Percentiles rank a stretch among this genome's conserved stretches.
phyloP scores from a whole-genome alignment of 805 yeast species.

The Candida qinlingensis region DNA sequence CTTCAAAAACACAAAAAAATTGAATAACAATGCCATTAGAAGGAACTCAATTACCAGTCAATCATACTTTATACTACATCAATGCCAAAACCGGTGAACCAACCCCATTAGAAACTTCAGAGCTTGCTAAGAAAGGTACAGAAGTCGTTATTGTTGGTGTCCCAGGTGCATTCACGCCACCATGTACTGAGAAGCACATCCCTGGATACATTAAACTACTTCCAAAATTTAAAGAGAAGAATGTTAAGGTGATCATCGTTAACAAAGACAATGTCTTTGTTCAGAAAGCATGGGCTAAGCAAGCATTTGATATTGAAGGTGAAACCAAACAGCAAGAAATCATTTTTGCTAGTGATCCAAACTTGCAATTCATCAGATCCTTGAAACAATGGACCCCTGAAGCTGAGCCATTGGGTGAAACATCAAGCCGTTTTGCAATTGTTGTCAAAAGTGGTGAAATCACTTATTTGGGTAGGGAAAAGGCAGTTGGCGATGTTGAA shows the following conservation, averaged over 20 bases:
- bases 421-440: slow-evolving; percentile 54
- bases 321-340: slow-evolving; percentile 27
- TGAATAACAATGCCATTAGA: background rate
- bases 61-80: slow-evolving; percentile 28
- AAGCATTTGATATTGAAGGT: slow-evolving; percentile 25
- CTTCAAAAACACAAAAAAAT: background rate
- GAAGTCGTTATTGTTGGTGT: slow-evolving; percentile 55
- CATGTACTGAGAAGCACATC: slow-evolving; percentile 64
- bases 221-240: slow-evolving; percentile 45
- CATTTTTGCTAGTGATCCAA: slow-evolving; percentile 60
- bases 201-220: slow-evolving; percentile 44
- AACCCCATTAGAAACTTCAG: slow-evolving; percentile 23
- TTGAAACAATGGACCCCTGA: slow-evolving; percentile 46
- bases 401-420: slow-evolving; percentile 48
- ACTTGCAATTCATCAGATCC: slow-evolving; percentile 46
- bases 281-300: slow-evolving; percentile 54
- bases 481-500: slow-evolving; percentile 32
- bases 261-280: slow-evolving; percentile 71
- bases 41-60: slow-evolving; percentile 10
- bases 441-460: slow-evolving; percentile 54
- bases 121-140: slow-evolving; percentile 23
- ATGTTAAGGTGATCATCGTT: slow-evolving; percentile 53
- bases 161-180: slow-evolving; percentile 86
- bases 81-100: slow-evolving; percentile 20
- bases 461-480: slow-evolving; percentile 35